phyloP scores from a whole-genome alignment of 148 eudicot species.

The Silene uniflora region DNA sequence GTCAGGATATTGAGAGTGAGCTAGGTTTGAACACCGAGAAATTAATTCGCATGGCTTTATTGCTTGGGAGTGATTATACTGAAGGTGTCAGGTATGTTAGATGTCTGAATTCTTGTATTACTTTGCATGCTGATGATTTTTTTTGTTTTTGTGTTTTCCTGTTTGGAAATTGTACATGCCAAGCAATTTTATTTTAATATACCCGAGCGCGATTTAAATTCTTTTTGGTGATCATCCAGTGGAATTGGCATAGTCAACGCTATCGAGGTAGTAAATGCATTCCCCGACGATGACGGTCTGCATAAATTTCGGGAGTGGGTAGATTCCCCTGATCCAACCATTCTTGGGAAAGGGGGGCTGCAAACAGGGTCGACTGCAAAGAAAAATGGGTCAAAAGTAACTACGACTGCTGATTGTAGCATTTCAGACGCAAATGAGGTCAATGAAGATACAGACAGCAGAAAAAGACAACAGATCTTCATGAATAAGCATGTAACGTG shows the following conservation, averaged over 20 bases:
- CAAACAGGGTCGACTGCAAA: slow-evolving; percentile 37
- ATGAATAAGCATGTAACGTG: slow-evolving; percentile 85
- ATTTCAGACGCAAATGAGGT: slow-evolving; percentile 25
- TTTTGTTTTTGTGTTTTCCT: background rate
- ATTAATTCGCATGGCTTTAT: slow-evolving; percentile 83
- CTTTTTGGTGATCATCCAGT: slow-evolving; percentile 32
- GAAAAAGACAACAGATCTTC: slow-evolving; percentile 48
- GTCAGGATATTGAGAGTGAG: slow-evolving; percentile 87
- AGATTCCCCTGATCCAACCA: slow-evolving; percentile 95
- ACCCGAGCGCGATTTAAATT: background rate
- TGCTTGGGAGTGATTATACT: slow-evolving; percentile 99
- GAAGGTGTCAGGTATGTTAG: slow-evolving; percentile 85
- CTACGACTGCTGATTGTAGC: slow-evolving; percentile 27
- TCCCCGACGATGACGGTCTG: slow-evolving; percentile 87
- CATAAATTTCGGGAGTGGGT: slow-evolving; percentile 84
- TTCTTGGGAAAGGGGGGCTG: slow-evolving; percentile 59
- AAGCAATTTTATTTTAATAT: background rate
- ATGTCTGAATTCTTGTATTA: background rate
- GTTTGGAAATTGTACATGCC: background rate
- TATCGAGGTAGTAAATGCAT: slow-evolving; percentile 94
- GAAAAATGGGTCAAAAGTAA: slow-evolving; percentile 45
- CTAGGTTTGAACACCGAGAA: slow-evolving; percentile 82
- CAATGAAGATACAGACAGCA: slow-evolving; percentile 25
- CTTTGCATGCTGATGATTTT: background rate
- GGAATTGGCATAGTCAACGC: slow-evolving; percentile 99